Conservation (phyloP, 2,329 filamentous ascomycete genomes). For the Coniochaeta prunicola region DNA sequence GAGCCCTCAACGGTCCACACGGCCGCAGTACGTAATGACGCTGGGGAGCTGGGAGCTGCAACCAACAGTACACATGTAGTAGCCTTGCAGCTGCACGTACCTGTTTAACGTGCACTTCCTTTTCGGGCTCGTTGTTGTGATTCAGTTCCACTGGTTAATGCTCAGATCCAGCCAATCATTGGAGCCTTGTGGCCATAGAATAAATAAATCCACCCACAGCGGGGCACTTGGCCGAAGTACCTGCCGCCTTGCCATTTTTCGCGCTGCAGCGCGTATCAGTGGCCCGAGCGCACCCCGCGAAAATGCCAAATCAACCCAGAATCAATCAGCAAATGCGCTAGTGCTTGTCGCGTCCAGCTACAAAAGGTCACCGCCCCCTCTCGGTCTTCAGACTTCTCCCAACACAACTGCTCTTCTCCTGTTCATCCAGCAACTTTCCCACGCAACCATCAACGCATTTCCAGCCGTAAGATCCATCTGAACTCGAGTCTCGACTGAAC, state of each 20-base stretch:
- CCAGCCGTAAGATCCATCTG: conserved; percentile 6
- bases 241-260: conserved; percentile 15
- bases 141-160: not conserved
- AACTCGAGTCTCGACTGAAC: conserved; percentile 12
- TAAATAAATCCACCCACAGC: not conserved
- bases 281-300: conserved; percentile 1
- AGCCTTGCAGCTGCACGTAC: not conserved
- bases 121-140: not conserved
- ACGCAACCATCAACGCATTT: conserved; percentile 10
- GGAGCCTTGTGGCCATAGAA: not conserved
- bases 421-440: conserved; percentile 36
- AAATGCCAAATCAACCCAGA: conserved; percentile 20
- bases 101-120: not conserved
- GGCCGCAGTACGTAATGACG: not conserved
- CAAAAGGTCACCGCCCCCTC: conserved; percentile 50
- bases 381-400: conserved; percentile 30
- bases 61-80: not conserved
- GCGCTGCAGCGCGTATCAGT: conserved; percentile 16
- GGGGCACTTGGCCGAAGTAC: not conserved
- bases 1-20: not conserved
- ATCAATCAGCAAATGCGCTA: conserved; percentile 51
- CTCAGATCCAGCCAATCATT: not conserved
- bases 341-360: conserved; percentile 48
- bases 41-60: not conserved
- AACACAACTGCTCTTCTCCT: not conserved